Evolutionary conservation across 1,284 basidiomycete genomes (phyloP).

Genomic region (Inonotus obliquus): DNA sequence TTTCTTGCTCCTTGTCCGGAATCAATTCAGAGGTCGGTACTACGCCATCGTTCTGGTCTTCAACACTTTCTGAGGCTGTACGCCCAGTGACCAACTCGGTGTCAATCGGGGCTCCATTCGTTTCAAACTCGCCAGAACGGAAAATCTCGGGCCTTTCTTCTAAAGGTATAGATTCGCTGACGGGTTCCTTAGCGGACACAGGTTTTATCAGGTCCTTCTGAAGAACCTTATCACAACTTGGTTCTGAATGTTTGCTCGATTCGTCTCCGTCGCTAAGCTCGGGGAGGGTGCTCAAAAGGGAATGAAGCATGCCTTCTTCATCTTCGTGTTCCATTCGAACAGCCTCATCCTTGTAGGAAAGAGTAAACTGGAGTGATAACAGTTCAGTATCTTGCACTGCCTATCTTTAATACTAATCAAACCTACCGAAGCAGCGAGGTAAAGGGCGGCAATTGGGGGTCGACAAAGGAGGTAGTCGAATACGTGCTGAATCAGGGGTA

Average conservation of each 20-base stretch:
- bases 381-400: neutral
- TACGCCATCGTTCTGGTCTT: neutral
- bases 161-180: neutral
- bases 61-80: neutral
- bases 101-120: neutral
- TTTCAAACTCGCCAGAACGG: neutral
- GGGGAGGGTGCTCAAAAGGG: conserved; percentile 69
- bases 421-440: conserved; percentile 78
- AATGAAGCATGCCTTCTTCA: conserved; percentile 84
- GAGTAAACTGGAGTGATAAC: conserved; percentile 43
- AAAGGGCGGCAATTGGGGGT: conserved; percentile 78
- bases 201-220: neutral
- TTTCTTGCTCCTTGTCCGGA: neutral
- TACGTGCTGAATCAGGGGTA: conserved; percentile 80
- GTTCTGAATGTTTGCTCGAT: neutral
- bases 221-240: neutral
- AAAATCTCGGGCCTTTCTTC: neutral
- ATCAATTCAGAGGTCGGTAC: neutral
- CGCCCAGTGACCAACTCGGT: neutral
- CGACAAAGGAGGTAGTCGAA: conserved; percentile 85
- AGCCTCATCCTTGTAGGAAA: conserved; percentile 59
- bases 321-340: conserved; percentile 51
- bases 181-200: conserved; percentile 28
- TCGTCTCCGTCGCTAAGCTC: conserved; percentile 40
- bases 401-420: neutral